Conservation (phyloP, 2,329 filamentous ascomycete genomes). For the Zarea fungicola region DNA sequence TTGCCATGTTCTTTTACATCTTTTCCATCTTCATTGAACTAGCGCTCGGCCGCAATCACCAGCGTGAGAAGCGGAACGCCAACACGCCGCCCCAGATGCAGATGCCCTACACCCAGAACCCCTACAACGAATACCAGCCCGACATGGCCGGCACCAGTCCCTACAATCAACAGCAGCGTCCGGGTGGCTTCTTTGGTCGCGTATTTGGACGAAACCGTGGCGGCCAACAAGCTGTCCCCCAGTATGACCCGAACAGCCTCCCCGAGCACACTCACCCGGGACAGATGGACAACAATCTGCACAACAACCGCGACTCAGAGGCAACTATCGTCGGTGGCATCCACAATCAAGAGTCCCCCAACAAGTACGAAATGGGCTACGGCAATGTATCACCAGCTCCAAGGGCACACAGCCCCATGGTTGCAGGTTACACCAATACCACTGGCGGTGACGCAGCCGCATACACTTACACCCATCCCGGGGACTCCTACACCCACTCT, state of each 20-base stretch:
- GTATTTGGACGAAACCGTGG: constrained; percentile 26
- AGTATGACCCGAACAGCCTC: constrained; percentile 27
- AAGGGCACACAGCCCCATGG: background rate
- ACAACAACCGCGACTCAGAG: constrained; percentile 35
- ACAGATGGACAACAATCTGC: constrained; percentile 33
- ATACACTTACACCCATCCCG: background rate
- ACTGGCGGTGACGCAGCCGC: background rate
- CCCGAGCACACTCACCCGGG: constrained; percentile 36
- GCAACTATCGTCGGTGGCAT: constrained; percentile 30
- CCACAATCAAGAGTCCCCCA: constrained; percentile 23
- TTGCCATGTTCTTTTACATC: constrained; percentile 71
- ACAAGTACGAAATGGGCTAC: constrained; percentile 20
- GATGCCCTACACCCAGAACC: constrained; percentile 7
- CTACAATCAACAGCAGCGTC: constrained; percentile 27
- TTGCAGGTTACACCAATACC: background rate
- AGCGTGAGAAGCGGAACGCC: constrained; percentile 68
- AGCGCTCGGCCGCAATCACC: constrained; percentile 63
- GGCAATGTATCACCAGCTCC: constrained; percentile 1
- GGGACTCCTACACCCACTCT: constrained; percentile 1
- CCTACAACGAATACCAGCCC: constrained; percentile 44
- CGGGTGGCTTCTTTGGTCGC: constrained; percentile 28
- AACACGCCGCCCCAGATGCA: constrained; percentile 25
- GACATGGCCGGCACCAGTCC: constrained; percentile 41
- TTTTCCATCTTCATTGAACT: constrained; percentile 66
- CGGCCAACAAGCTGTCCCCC: constrained; percentile 9